Conservation (phyloP, 2,329 filamentous ascomycete species). For the Fusarium acutatum region DNA sequence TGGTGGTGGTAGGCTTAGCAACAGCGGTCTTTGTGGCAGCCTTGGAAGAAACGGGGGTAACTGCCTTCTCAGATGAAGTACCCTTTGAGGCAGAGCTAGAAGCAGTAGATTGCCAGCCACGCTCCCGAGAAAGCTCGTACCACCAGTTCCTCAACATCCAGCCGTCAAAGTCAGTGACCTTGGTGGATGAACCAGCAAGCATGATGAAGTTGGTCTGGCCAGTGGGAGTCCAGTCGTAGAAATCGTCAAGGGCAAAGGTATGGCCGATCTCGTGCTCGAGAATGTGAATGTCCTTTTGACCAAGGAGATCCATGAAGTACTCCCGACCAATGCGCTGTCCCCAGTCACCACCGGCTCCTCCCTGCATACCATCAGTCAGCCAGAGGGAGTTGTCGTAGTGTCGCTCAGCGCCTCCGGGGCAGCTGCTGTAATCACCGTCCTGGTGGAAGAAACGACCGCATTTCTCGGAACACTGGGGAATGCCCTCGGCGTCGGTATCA, state of each 20-base stretch:
- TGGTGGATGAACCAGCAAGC: conserved; percentile 52
- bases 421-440: conserved; percentile 51
- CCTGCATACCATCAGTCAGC: conserved; percentile 56
- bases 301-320: conserved; percentile 52
- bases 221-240: conserved; percentile 53
- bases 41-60: background rate
- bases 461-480: conserved; percentile 50
- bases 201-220: conserved; percentile 55
- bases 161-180: conserved; percentile 58
- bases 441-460: conserved; percentile 58
- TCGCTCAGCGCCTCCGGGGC: conserved; percentile 44
- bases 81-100: background rate
- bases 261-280: conserved; percentile 58
- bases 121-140: conserved; percentile 46
- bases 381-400: conserved; percentile 58
- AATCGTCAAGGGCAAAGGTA: conserved; percentile 55
- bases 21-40: background rate
- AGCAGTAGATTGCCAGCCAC: conserved; percentile 38
- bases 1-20: background rate
- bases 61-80: background rate
- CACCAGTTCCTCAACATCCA: conserved; percentile 61
- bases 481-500: conserved; percentile 49
- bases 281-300: conserved; percentile 52
- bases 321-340: conserved; percentile 55
- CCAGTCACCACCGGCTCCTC: conserved; percentile 58